Conservation (phyloP, 768 basidiomycete genomes). For the Kwoniella newhampshirensis region DNA sequence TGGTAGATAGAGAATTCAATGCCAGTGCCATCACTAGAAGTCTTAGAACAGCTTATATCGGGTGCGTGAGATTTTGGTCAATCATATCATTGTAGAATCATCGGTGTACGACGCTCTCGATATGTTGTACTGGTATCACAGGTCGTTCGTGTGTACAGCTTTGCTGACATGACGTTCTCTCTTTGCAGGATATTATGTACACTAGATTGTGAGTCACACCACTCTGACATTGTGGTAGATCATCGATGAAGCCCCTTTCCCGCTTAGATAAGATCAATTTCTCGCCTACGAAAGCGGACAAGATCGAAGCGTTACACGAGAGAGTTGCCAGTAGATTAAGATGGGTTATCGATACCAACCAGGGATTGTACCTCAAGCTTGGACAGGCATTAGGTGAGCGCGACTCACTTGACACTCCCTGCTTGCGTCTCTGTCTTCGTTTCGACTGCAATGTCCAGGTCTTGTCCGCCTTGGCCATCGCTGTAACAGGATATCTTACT, state of each 20-base stretch:
- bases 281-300: slow-evolving; percentile 62
- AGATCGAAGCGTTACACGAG: slow-evolving; percentile 77
- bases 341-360: slow-evolving; percentile 69
- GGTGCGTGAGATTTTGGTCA: slow-evolving; percentile 50
- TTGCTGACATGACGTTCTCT: slow-evolving; percentile 1
- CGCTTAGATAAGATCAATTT: slow-evolving; percentile 88
- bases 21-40: slow-evolving; percentile 63
- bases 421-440: slow-evolving; percentile 2
- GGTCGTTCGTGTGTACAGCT: no score
- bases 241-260: no score
- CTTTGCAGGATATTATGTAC: slow-evolving; percentile 41
- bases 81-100: no score
- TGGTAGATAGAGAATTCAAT: slow-evolving; percentile 61
- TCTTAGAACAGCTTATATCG: slow-evolving; percentile 61
- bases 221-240: no score
- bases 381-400: slow-evolving; percentile 46
- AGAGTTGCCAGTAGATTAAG: slow-evolving; percentile 77
- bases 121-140: no score
- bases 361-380: slow-evolving; percentile 59
- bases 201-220: slow-evolving; percentile 46
- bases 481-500: no score
- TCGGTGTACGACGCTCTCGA: not conserved
- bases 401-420: not conserved
- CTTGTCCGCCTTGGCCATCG: no score
- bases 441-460: no score